phyloP scores from a whole-genome alignment of 192 early-diverging fungal genomes.

The Gryganskiella cystojenkinii region DNA sequence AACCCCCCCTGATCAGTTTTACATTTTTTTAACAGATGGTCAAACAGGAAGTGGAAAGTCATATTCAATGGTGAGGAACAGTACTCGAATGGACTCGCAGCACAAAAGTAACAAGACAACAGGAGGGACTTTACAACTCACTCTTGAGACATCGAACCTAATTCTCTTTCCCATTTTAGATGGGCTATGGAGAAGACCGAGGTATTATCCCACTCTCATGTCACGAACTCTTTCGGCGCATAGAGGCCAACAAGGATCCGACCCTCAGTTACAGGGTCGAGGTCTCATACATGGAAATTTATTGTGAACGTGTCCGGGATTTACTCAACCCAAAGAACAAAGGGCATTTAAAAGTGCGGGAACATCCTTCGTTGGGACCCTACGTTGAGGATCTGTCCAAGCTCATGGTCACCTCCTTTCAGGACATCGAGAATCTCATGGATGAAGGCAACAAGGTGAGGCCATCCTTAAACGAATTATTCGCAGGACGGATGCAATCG shows the following conservation, averaged over 20 bases:
- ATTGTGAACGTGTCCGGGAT: constrained; percentile 88
- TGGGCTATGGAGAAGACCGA: constrained; percentile 79
- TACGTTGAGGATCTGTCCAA: constrained; percentile 94
- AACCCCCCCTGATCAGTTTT: not conserved
- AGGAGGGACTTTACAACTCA: too few relatives aligned
- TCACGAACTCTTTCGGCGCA: constrained; percentile 78
- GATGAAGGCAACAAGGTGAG: constrained; percentile 82
- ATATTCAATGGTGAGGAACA: constrained; percentile 66
- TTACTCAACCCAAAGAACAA: constrained; percentile 80
- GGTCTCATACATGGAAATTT: constrained; percentile 93
- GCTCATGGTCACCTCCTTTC: constrained; percentile 79
- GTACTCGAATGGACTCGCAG: too few relatives aligned
- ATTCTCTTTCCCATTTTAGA: constrained; percentile 39
- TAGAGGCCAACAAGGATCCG: constrained; percentile 56
- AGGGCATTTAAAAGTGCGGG: constrained; percentile 80
- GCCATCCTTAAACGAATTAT: too few relatives aligned
- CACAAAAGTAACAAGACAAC: too few relatives aligned
- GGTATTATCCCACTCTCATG: constrained; percentile 91
- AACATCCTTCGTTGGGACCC: constrained; percentile 82
- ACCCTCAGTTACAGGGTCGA: constrained; percentile 71
- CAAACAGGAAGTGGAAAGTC: constrained; percentile 84
- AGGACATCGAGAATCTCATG: constrained; percentile 79
- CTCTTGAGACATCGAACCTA: not conserved
- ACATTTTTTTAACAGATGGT: constrained; percentile 71
- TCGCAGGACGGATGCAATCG: too few relatives aligned